Evolutionary conservation across 306 rosid species (phyloP), one percentile per base, ranked within the genome.

Genomic region (Fragaria nilgerrensis): DNA sequence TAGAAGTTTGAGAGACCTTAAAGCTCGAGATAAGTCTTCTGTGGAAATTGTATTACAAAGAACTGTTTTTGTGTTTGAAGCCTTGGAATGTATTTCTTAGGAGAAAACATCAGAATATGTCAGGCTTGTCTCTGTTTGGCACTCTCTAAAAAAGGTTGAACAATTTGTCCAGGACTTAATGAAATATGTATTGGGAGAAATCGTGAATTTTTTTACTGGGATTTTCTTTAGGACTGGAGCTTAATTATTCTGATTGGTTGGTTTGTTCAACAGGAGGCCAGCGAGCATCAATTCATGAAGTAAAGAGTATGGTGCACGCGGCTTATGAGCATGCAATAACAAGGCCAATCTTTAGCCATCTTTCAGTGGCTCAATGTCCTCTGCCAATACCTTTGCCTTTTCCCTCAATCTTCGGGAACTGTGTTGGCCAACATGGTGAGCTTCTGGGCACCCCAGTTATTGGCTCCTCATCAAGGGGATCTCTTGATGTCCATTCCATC

Each of bases 361-460:
- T 94, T 23, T 90, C 95, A 41, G 90, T 68, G 69, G 88, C 90
- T 72, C 89, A 58, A 72, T 84, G 92, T 79, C 98, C 98, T 62
- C 84, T 94, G 70, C 97, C 97, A 69, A 88, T 94, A 69, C 97
- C 98, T 11, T 85, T 94, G 84, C 93, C 98, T 52, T 94, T 94
- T 77, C 98, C 98, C 67, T 83, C 90, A 36, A 92, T 94, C 74
- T 94, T 94, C 44, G 85, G 96, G 17, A 84, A 75, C 76, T 75
- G 47, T 61, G 83, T 92, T 68, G 96, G 96, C 78, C 88, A 85
- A 75, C 85, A 76, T 3, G 98, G 97, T 44, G 90, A 92, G 81
- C 78, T 87, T 56, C 59, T 82, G 70, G 79, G 81, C 10, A 83
- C 75, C 68, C 91, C 84, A 39, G 70, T 80, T 50, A 50, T 73